Conservation (phyloP, 352 stramenopile genomes). For the Aphanomyces invadans region DNA sequence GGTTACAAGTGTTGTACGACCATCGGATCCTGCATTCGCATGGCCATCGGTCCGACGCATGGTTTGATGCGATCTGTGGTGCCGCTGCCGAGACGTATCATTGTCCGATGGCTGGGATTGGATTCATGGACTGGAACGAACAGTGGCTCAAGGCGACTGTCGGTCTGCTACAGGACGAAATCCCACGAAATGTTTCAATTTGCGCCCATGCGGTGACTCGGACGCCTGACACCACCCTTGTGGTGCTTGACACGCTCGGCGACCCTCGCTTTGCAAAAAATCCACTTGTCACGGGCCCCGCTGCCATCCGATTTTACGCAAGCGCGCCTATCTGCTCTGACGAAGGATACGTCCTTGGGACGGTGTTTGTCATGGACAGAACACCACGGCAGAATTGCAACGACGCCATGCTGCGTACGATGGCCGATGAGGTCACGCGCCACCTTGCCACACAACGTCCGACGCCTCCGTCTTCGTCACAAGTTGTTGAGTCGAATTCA, state of each 20-base stretch:
- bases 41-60: not conserved
- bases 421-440: not conserved
- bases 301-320: slow-evolving; percentile 83
- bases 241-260: slow-evolving; percentile 76
- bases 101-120: slow-evolving; percentile 39
- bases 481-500: too few relatives aligned
- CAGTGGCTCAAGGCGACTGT: slow-evolving; percentile 21
- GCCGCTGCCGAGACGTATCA: not conserved
- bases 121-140: not conserved
- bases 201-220: slow-evolving; percentile 5
- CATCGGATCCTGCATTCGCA: not conserved
- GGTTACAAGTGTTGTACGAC: not conserved
- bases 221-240: slow-evolving; percentile 70
- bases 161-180: slow-evolving; percentile 4
- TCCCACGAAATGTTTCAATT: slow-evolving; percentile 12
- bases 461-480: slow-evolving; percentile 38
- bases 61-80: slow-evolving; percentile 6
- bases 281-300: slow-evolving; percentile 66
- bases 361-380: slow-evolving; percentile 70
- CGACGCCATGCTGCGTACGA: not conserved
- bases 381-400: not conserved
- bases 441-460: slow-evolving; percentile 38
- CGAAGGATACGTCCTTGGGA: slow-evolving; percentile 53
- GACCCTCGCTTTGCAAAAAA: slow-evolving; percentile 85
- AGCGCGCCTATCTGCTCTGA: slow-evolving; percentile 53